Evolutionary conservation across 139 green algal genomes (phyloP), one percentile per base, ranked within the genome.

Genomic region (Mesostigma viride): DNA sequence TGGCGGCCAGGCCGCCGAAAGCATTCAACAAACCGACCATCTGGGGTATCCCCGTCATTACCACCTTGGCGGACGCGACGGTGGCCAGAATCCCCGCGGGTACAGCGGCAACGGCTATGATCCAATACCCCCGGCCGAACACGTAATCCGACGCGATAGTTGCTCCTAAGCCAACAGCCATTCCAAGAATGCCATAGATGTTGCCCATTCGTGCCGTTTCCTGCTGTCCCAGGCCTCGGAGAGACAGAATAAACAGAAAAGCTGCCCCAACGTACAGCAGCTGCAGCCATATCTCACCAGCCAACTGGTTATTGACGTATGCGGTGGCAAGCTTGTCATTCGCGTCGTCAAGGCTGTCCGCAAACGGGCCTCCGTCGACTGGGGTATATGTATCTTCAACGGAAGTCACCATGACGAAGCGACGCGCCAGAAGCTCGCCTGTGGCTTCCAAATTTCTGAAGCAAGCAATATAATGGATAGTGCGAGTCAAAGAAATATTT

Each of bases 41-140:
- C 28, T 74, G 30, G n/a, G 44, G 51, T 65, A 75, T 65, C 33
- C 35, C 20, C 6, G 62, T 69, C 62, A 69, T 69, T 22, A 62
- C 20, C 33, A 62, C 67, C 14, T n/a, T 22, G 40, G 17, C 14
- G 17, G 40, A 14, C 14, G 14, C 40, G 17, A 17, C 40, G 14
- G 17, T 53, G 17, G 14, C 40, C 40, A 53, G 17, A 53, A 53
- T 14, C 40, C 14, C 40, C 17, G 14, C 40, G 14, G 40, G 40
- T 17, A 53, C 40, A 14, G 17, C 14, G 14, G 40, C 40, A 17
- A 53, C 14, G 14, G 40, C 14, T 14, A 53, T 53, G 40, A 53
- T 53, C 40, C 40, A 53, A 17, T 53, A 53, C 40, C 40, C 40
- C 14, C 14, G 14, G 40, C 40, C 40, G 40, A 53, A 53, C 40